These are phyloP conservation scores for Hypoxylon sp. DNA, from an alignment of 2,329 filamentous ascomycete genomes.

Conservation along the genomic window DNA sequence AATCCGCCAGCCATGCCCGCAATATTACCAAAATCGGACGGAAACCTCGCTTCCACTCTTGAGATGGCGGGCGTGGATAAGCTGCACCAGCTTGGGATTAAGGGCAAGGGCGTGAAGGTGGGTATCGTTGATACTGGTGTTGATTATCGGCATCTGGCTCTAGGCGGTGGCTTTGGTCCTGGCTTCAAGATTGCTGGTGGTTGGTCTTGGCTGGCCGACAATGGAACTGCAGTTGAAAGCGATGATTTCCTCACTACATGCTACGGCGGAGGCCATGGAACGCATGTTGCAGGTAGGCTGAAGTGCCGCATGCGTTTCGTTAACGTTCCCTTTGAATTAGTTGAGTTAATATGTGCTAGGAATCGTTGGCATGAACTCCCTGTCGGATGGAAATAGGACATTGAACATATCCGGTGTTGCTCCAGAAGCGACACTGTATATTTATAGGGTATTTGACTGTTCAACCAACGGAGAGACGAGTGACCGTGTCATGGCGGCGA, in stretches of 20 bases:
- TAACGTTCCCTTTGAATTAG: too few relatives aligned
- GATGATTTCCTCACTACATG: conserved; percentile 34
- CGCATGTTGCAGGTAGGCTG: conserved; percentile 36
- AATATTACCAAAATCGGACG: conserved; percentile 25
- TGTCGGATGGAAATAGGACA: conserved; percentile 27
- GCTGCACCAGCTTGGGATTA: conserved; percentile 39
- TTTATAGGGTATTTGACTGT: conserved; percentile 39
- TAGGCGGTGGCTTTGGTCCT: conserved; percentile 38
- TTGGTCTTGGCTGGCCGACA: conserved; percentile 35
- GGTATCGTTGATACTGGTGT: conserved; percentile 45
- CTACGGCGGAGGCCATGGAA: conserved; percentile 38
- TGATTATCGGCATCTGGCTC: conserved; percentile 38
- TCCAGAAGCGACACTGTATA: conserved; percentile 34
- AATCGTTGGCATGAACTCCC: conserved; percentile 35
- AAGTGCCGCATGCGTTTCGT: not conserved
- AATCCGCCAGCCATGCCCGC: conserved; percentile 30
- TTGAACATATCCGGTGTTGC: conserved; percentile 40
- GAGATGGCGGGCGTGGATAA: conserved; percentile 40
- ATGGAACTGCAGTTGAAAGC: conserved; percentile 29
- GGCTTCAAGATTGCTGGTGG: conserved; percentile 39
- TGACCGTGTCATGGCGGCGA: conserved; percentile 49
- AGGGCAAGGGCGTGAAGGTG: conserved; percentile 40
- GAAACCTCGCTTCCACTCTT: conserved; percentile 31
- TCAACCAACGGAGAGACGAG: conserved; percentile 20
- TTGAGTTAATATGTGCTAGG: conserved; percentile 15